Percentiles rank a stretch among this genome's conserved stretches.
Evolutionary conservation across 176 grass and related monocot genomes (phyloP).

Genomic region (Thalia dealbata): DNA sequence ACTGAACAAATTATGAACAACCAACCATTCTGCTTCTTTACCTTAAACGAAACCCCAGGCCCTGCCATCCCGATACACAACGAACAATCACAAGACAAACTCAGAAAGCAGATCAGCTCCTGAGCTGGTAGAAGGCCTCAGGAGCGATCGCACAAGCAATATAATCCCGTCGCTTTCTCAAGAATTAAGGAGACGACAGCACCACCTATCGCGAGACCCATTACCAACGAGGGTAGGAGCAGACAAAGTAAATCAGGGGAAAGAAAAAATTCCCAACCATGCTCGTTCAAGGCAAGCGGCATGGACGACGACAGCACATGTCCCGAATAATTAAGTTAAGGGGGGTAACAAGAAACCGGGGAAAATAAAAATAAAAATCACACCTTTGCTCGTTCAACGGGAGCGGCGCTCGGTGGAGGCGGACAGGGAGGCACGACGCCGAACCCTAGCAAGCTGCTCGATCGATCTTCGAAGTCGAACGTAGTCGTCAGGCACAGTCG

Average conservation of each 20-base stretch:
- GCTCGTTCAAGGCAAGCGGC: not conserved
- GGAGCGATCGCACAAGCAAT: not conserved
- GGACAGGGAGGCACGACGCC: conserved; percentile 5
- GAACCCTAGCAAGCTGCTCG: conserved; percentile 1
- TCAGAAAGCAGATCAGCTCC: conserved; percentile 6
- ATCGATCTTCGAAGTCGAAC: not conserved
- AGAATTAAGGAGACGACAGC: not conserved
- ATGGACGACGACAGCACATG: not conserved
- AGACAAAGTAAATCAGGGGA: not conserved
- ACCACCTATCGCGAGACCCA: not conserved
- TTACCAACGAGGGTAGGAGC: not conserved
- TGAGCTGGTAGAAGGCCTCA: not conserved
- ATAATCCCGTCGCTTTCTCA: not conserved
- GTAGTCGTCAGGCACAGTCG: not conserved
- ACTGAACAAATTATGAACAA: not conserved
- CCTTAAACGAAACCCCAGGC: not conserved
- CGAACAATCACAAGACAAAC: not conserved
- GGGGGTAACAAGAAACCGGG: not conserved
- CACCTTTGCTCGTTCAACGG: conserved; percentile 1
- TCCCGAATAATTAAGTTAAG: not conserved
- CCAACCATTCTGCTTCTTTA: not conserved
- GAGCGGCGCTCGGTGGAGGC: not conserved
- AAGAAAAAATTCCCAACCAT: not conserved
- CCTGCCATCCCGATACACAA: not conserved
- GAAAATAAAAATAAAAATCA: not conserved